Evolutionary conservation across 2,329 filamentous ascomycete genomes (phyloP), one percentile per base, ranked within the genome.

Genomic region (Beauveria medogensis): DNA sequence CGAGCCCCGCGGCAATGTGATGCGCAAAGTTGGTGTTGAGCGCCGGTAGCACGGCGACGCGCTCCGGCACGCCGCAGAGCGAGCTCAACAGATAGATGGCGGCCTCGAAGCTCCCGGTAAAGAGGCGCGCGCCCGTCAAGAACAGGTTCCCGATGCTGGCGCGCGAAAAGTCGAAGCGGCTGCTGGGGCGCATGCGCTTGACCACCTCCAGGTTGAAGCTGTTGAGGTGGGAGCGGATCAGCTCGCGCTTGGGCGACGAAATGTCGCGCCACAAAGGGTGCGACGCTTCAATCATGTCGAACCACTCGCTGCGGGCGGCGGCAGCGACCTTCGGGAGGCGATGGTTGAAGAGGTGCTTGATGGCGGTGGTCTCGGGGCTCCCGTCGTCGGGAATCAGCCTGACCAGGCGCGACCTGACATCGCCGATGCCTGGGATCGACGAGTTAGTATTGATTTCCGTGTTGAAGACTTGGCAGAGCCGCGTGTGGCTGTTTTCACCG

Each of bases 11-110:
- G 6, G 89, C 91, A 66, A 97, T 97, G 73, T 97, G 93, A 69
- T 96, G 90, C 0, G 91, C 91, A 77, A 97, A 97, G 72, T 96
- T 97, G 64, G 89, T 92, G 77, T 96, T 96, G 67, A 97, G 90
- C 4, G 90, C 91, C 0, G 93, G 94, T 18, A 97, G 84, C 0
- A 97, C 91, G 0, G 86, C 82, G 6, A 94, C 85, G 56, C 86
- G 81, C 12, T 84, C 81, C 0, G 91, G 89, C 0, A 97, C 89
- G n/a, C 85, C 85, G 69, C 92, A 96, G 65, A 97, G 90, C 67
- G 88, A 89, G 55, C 89, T 89, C 5, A 97, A 82, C 2, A 97
- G 83, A 70, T 96, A 96, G 64, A 97, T 94, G 47, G 91, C 91
- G 7, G 89, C 90, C 72, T 97, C 94, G 65, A 97, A 93, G 62